Evolutionary conservation across 208 protist species (phyloP).

Genomic region (Leishmania turanica): DNA sequence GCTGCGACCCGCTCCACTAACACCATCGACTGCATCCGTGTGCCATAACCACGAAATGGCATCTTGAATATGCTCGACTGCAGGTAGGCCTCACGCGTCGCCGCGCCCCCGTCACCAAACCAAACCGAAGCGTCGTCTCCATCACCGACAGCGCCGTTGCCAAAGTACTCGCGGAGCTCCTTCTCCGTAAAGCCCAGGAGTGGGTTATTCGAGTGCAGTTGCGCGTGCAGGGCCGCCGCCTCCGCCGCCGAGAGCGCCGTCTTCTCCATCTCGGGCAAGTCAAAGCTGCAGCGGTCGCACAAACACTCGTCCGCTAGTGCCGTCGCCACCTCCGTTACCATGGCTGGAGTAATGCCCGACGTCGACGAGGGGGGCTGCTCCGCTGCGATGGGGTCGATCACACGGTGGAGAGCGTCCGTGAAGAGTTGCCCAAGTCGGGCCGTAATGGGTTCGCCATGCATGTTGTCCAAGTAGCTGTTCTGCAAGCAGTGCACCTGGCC

Average conservation of each 20-base stretch:
- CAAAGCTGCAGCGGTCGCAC: slow-evolving; percentile 38
- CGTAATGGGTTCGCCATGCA: slow-evolving; percentile 50
- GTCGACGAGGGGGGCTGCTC: background rate
- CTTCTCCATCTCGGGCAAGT: slow-evolving; percentile 33
- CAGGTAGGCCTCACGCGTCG: slow-evolving; percentile 26
- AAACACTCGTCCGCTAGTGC: slow-evolving; percentile 45
- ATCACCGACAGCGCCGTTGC: background rate
- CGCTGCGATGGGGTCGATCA: slow-evolving; percentile 19
- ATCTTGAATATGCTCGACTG: slow-evolving; percentile 49
- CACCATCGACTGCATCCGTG: slow-evolving; percentile 60
- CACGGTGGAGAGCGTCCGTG: slow-evolving; percentile 14
- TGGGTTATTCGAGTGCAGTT: slow-evolving; percentile 37
- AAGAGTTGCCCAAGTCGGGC: slow-evolving; percentile 35
- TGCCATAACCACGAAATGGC: slow-evolving; percentile 34
- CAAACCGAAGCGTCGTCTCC: background rate
- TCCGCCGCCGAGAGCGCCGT: background rate
- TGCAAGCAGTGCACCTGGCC: slow-evolving; percentile 52
- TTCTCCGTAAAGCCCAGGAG: slow-evolving; percentile 37
- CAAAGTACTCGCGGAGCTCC: slow-evolving; percentile 31
- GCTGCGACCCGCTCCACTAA: slow-evolving; percentile 39
- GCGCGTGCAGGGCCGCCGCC: slow-evolving; percentile 20
- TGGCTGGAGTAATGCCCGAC: background rate
- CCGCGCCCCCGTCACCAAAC: slow-evolving; percentile 21
- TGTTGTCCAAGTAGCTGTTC: slow-evolving; percentile 67
- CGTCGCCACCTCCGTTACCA: slow-evolving; percentile 31